Percentiles rank a stretch among this genome's conserved stretches.
These are phyloP conservation scores for Austroboletus novae-zelandiae DNA, from an alignment of 1,284 basidiomycete species.

Conservation along the genomic window DNA sequence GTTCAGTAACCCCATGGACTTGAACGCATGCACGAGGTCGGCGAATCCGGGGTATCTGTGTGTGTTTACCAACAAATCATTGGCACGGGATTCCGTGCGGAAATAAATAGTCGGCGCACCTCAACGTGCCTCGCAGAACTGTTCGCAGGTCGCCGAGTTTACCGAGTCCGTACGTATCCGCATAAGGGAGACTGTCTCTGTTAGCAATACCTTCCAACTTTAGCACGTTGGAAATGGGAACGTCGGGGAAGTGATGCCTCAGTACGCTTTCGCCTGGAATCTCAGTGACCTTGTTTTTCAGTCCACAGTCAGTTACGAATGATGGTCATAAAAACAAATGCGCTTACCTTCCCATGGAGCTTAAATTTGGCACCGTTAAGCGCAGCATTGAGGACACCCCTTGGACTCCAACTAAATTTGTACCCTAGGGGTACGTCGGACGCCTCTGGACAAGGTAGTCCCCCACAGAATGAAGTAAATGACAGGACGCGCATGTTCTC, in stretches of 20 bases:
- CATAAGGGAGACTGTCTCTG: constrained; percentile 81
- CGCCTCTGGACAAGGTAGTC: constrained; percentile 79
- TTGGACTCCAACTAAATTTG: constrained; percentile 95
- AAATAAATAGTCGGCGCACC: constrained; percentile 40
- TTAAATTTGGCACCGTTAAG: constrained; percentile 76
- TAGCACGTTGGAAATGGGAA: constrained; percentile 69
- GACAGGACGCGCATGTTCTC: constrained; percentile 67
- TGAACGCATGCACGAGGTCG: constrained; percentile 73
- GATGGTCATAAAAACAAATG: neutral
- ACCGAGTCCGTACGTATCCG: constrained; percentile 67
- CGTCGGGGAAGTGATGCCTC: constrained; percentile 54
- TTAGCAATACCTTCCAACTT: constrained; percentile 88
- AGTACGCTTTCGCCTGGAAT: constrained; percentile 60
- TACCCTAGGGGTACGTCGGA: constrained; percentile 76
- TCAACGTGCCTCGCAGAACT: constrained; percentile 83
- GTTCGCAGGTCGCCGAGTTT: constrained; percentile 53
- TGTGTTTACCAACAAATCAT: neutral
- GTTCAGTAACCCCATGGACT: constrained; percentile 71
- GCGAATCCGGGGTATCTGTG: constrained; percentile 86
- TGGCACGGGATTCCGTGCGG: neutral
- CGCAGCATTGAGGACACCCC: constrained; percentile 83
- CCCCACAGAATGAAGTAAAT: constrained; percentile 93
- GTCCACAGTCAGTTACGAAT: neutral
- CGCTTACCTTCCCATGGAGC: constrained; percentile 53
- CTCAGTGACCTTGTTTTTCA: constrained; percentile 39